A percentile compares a stretch with the other conserved stretches of the same genome.
These are phyloP conservation scores for Sporisorium iseilematis-ciliati DNA, from an alignment of 1,284 basidiomycete genomes.

Conservation along the genomic window DNA sequence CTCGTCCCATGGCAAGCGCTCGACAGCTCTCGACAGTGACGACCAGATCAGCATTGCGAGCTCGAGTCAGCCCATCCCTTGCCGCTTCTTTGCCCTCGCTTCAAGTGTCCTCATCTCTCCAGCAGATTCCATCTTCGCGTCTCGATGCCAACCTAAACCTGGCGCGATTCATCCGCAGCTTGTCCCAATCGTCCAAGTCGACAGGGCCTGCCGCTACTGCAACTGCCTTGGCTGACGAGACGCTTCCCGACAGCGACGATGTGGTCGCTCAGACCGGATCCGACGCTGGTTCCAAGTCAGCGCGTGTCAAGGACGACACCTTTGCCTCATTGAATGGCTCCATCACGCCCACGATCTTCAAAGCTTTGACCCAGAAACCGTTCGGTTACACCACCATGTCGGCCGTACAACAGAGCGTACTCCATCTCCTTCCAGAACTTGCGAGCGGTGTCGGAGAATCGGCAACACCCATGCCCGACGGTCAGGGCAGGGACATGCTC, in stretches of 20 bases:
- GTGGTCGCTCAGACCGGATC: neutral
- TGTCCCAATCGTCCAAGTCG: constrained; percentile 27
- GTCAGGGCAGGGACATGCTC: constrained; percentile 68
- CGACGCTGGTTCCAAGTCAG: neutral
- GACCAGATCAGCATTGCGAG: constrained; percentile 17
- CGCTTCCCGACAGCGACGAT: neutral
- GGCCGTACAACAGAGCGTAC: constrained; percentile 84
- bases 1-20: constrained; percentile 20
- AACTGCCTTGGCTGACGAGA: neutral
- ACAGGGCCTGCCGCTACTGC: constrained; percentile 24
- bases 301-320: constrained; percentile 38
- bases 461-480: constrained; percentile 43
- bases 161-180: constrained; percentile 18
- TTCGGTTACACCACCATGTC: constrained; percentile 84
- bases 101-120: constrained; percentile 1
- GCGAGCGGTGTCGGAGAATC: constrained; percentile 32
- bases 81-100: constrained; percentile 3
- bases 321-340: constrained; percentile 58
- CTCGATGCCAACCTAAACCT: constrained; percentile 8
- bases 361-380: constrained; percentile 73
- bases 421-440: constrained; percentile 74
- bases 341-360: constrained; percentile 49
- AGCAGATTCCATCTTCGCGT: constrained; percentile 8
- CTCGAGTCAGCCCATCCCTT: constrained; percentile 3
- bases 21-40: constrained; percentile 39